phyloP scores from a whole-genome alignment of 805 yeast genomes.

The Helenozyma baotianmanensis region DNA sequence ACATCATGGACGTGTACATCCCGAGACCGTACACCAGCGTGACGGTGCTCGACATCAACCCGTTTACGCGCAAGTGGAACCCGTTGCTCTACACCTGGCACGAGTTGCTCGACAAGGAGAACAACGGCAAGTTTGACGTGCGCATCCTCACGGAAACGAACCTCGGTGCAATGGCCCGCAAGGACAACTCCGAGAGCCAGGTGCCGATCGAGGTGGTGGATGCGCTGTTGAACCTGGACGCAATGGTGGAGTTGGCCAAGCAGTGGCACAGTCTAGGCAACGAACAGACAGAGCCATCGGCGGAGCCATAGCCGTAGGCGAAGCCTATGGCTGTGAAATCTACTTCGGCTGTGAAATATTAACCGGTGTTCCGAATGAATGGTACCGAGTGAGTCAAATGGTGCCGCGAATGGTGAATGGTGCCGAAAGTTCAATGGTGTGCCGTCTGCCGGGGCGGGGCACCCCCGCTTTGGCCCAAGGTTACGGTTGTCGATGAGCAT shows the following conservation, averaged over 20 bases:
- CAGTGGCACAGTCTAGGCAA: constrained; percentile 42
- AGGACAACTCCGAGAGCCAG: constrained; percentile 84
- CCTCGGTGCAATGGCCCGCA: constrained; percentile 69
- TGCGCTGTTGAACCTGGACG: constrained; percentile 64
- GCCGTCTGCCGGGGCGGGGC: no score
- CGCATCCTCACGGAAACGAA: constrained; percentile 68
- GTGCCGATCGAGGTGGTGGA: constrained; percentile 91
- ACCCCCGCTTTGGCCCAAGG: no score
- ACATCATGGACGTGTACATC: constrained; percentile 76
- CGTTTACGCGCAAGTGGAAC: constrained; percentile 76
- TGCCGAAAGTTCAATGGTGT: no score
- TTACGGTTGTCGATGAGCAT: no score
- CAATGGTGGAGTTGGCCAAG: constrained; percentile 64
- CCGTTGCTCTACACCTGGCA: constrained; percentile 79
- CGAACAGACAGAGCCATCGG: no score
- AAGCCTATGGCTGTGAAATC: no score
- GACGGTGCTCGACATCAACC: constrained; percentile 80
- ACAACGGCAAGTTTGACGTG: constrained; percentile 43
- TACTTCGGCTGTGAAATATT: no score
- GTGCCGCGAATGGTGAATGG: no score
- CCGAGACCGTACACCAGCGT: constrained; percentile 68
- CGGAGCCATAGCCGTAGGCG: no score
- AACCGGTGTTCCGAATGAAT: no score
- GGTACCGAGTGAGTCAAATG: no score
- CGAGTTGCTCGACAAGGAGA: constrained; percentile 46